Conservation (phyloP, 164 flowering plant species). For the Vitis amurensis region DNA sequence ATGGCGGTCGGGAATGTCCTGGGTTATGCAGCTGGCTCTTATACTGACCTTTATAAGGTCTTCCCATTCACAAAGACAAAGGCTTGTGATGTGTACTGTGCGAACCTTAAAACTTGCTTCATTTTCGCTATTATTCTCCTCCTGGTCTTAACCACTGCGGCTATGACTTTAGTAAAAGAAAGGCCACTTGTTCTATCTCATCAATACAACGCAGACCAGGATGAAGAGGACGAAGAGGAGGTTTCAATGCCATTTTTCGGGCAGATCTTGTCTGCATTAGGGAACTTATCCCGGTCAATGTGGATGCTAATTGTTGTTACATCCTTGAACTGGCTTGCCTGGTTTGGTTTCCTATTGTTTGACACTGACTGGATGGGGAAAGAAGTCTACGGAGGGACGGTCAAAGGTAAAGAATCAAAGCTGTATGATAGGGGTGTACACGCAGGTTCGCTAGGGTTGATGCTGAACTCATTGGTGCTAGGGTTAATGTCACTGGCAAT, state of each 20-base stretch:
- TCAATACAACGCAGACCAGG: background rate
- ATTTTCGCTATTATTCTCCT: slow-evolving; percentile 55
- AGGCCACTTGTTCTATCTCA: background rate
- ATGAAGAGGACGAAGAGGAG: background rate
- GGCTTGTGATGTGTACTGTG: slow-evolving; percentile 77
- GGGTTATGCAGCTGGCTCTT: slow-evolving; percentile 38
- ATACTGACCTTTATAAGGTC: slow-evolving; percentile 37
- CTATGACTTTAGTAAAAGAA: slow-evolving; percentile 41
- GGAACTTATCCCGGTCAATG: slow-evolving; percentile 51
- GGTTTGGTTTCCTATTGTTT: slow-evolving; percentile 75
- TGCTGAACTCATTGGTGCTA: slow-evolving; percentile 65
- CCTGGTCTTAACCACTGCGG: slow-evolving; percentile 31
- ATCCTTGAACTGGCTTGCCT: slow-evolving; percentile 74
- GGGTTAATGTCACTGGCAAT: slow-evolving; percentile 48
- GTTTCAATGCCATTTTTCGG: slow-evolving; percentile 33
- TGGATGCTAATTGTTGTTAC: slow-evolving; percentile 65
- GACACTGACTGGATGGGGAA: slow-evolving; percentile 91
- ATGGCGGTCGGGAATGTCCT: slow-evolving; percentile 19
- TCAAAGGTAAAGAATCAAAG: slow-evolving; percentile 16
- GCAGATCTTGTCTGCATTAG: slow-evolving; percentile 41
- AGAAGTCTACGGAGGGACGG: slow-evolving; percentile 66
- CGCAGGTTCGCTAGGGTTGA: slow-evolving; percentile 67
- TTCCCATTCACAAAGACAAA: slow-evolving; percentile 60
- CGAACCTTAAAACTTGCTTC: slow-evolving; percentile 73
- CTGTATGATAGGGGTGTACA: slow-evolving; percentile 55